phyloP scores from a whole-genome alignment of 2,329 filamentous ascomycete species.

The Pseudogymnoascus sp. region DNA sequence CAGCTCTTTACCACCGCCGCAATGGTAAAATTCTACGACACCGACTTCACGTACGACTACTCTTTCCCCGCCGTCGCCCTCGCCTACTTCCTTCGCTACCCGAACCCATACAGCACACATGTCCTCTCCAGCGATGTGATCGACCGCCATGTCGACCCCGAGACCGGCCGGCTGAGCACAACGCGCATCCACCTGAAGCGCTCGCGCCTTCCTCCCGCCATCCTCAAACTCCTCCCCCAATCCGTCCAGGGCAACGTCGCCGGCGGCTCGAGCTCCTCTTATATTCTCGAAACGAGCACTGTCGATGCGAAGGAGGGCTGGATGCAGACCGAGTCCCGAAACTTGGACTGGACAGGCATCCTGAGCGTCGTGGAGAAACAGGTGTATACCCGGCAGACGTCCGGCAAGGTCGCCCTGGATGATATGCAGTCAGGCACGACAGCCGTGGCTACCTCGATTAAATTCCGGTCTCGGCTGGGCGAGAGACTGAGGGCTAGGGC shows the following conservation, averaged over 20 bases:
- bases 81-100: slow-evolving; percentile 84
- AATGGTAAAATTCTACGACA: slow-evolving; percentile 36
- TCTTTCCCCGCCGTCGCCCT: slow-evolving; percentile 79
- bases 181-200: slow-evolving; percentile 76
- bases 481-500: slow-evolving; percentile 43
- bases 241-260: slow-evolving; percentile 47
- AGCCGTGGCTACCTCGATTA: slow-evolving; percentile 65
- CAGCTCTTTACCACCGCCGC: slow-evolving; percentile 9
- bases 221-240: slow-evolving; percentile 67
- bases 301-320: slow-evolving; percentile 73
- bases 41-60: slow-evolving; percentile 68
- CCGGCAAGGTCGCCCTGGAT: slow-evolving; percentile 13
- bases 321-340: slow-evolving; percentile 76
- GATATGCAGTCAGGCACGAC: slow-evolving; percentile 38
- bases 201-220: slow-evolving; percentile 65
- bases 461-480: slow-evolving; percentile 64
- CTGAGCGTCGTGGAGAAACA: slow-evolving; percentile 72
- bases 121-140: slow-evolving; percentile 80
- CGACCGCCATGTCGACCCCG: slow-evolving; percentile 62
- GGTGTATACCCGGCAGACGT: slow-evolving; percentile 43
- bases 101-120: slow-evolving; percentile 76
- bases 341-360: slow-evolving; percentile 76
- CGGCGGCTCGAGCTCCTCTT: slow-evolving; percentile 59
- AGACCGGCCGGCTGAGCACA: slow-evolving; percentile 68
- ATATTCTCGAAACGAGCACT: slow-evolving; percentile 72